phyloP scores from a whole-genome alignment of 495 filamentous ascomycete genomes.

The Xylaria curta region DNA sequence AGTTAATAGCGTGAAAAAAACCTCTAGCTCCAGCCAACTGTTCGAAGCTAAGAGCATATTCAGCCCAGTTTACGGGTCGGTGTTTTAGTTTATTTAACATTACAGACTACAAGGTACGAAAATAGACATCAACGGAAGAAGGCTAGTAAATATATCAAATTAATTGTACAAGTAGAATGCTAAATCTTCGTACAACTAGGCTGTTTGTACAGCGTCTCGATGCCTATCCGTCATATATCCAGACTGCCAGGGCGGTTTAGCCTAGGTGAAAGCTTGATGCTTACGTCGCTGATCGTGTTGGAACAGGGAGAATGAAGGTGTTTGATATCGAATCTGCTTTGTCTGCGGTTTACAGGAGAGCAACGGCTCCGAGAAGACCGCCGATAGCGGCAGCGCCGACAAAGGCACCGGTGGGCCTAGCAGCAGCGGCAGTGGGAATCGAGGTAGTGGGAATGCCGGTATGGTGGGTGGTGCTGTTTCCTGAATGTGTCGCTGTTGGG shows the following conservation, averaged over 20 bases:
- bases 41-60: no score
- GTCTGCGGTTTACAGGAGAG: slow-evolving; percentile 6
- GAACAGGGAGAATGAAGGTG: neutral
- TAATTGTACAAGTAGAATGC: neutral
- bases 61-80: no score
- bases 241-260: neutral
- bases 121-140: neutral
- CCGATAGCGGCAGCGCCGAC: neutral
- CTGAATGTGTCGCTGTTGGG: slow-evolving; percentile 8
- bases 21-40: neutral
- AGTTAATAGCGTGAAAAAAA: neutral
- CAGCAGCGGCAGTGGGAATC: slow-evolving; percentile 8
- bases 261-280: no score
- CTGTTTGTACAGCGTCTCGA: neutral
- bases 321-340: neutral
- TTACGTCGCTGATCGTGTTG: neutral
- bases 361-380: slow-evolving; percentile 2
- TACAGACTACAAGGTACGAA: neutral
- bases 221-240: neutral
- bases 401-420: slow-evolving; percentile 8
- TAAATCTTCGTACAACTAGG: neutral
- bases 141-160: neutral
- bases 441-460: neutral
- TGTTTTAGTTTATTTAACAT: neutral
- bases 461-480: slow-evolving; percentile 6